phyloP scores from a whole-genome alignment of 495 filamentous ascomycete species.

The Polyplosphaeria fusca region DNA sequence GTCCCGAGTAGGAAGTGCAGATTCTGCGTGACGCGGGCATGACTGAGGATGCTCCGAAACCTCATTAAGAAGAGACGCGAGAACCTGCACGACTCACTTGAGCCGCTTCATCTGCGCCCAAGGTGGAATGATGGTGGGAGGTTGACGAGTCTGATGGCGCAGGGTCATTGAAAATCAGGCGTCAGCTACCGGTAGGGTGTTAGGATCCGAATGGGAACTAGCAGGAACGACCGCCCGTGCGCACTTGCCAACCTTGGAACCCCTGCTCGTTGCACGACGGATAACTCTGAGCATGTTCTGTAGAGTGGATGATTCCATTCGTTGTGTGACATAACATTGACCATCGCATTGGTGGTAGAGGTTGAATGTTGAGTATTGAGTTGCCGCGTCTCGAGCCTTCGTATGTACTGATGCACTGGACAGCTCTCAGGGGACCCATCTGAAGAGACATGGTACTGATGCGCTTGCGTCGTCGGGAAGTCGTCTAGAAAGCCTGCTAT shows the following conservation, averaged over 20 bases:
- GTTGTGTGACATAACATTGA: too few species aligned
- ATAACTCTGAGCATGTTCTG: too few species aligned
- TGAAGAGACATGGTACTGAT: neutral
- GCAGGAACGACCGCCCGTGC: neutral
- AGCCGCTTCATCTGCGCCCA: neutral
- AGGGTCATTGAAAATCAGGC: neutral
- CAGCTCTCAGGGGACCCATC: neutral
- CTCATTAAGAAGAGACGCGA: slow-evolving; percentile 2
- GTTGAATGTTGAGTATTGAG: too few species aligned
- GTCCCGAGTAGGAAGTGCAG: slow-evolving; percentile 11
- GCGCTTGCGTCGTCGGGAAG: neutral
- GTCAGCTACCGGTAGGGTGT: too few species aligned
- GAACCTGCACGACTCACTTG: neutral
- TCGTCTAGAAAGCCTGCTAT: neutral
- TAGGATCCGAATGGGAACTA: neutral
- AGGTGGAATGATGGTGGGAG: neutral
- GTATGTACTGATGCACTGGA: neutral
- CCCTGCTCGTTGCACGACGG: too few species aligned
- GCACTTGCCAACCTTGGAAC: neutral
- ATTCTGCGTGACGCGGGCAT: slow-evolving; percentile 11
- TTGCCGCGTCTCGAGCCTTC: too few species aligned
- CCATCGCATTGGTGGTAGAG: too few species aligned
- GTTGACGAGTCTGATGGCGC: neutral
- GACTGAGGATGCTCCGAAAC: slow-evolving; percentile 4
- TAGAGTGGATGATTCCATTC: too few species aligned